Conservation (phyloP, 768 basidiomycete species). For the Suillus americanus region DNA sequence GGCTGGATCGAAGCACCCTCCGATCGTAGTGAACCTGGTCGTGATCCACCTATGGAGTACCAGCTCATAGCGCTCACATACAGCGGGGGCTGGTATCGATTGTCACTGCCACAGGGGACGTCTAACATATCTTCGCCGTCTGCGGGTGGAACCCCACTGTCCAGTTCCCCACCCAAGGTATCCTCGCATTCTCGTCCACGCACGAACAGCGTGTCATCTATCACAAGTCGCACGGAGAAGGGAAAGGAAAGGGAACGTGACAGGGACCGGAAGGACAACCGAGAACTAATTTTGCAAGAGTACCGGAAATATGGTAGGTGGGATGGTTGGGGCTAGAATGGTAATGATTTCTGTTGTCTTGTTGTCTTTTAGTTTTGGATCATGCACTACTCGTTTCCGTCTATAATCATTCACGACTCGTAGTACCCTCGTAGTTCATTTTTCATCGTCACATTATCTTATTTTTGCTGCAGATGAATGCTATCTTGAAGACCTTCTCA, state of each 20-base stretch:
- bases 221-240: constrained; percentile 43
- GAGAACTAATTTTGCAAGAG: constrained; percentile 70
- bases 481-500: not conserved
- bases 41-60: constrained; percentile 43
- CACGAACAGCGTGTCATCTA: constrained; percentile 57
- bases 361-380: not conserved
- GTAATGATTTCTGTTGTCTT: not conserved
- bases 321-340: constrained; percentile 76
- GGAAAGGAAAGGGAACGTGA: constrained; percentile 61
- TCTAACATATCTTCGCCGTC: constrained; percentile 17
- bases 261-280: constrained; percentile 55
- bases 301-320: constrained; percentile 82
- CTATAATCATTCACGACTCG: not conserved
- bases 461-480: not conserved
- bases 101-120: constrained; percentile 54
- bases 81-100: constrained; percentile 89
- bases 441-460: not conserved
- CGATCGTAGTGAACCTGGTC: constrained; percentile 32
- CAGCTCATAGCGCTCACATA: constrained; percentile 87
- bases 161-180: constrained; percentile 47
- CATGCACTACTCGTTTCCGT: not conserved
- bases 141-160: constrained; percentile 13
- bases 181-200: constrained; percentile 40
- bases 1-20: constrained; percentile 72
- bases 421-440: not conserved